Evolutionary conservation across 2,329 filamentous ascomycete species (phyloP), one percentile per base, ranked within the genome.

Genomic region (Talaromyces sp.): DNA sequence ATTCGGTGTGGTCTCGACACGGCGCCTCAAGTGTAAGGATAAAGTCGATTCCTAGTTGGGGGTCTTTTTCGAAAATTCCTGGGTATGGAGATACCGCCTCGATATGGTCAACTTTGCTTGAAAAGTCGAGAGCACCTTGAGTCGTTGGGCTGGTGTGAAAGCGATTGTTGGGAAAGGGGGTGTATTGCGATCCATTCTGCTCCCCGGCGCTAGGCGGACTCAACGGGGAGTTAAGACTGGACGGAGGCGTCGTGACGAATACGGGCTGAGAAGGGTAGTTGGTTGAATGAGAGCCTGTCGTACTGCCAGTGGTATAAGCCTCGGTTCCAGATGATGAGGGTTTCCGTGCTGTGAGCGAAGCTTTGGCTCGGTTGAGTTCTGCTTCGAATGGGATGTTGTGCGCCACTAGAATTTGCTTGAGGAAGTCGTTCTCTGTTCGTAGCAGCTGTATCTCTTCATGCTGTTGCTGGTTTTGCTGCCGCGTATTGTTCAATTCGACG

Each of bases 341-440:
- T 79, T 66, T 75, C 78, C 22, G 70, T 42, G 63, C 64, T 13
- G 60, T 63, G n/a, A 66, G 66, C 17, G 19, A 22, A 39, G 54
- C 36, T 56, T 36, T 56, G 17, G 27, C 27, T 56, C 32, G 73
- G 59, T 78, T 73, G 11, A 79, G 65, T 58, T 80, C 78, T 8
- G 79, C 73, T 64, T 85, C 84, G 68, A 82, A 84, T 27, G 78
- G 73, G 65, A 88, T 85, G 61, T 85, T 85, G 67, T 88, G 82
- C 11, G 81, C 77, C 51, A 78, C 76, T 7, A 88, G 80, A 2
- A 87, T 78, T 55, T 86, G 83, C 68, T 82, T 90, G 58, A 99
- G 80, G 58, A 89, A 85, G 51, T 84, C 84, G 70, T 96, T 97
- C 76, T 98, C 93, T 59, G 92, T 87, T 53, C 85, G 83, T 9